These are phyloP conservation scores for Casuarina equisetifolia DNA, from an alignment of 306 rosid genomes.

Conservation along the genomic window DNA sequence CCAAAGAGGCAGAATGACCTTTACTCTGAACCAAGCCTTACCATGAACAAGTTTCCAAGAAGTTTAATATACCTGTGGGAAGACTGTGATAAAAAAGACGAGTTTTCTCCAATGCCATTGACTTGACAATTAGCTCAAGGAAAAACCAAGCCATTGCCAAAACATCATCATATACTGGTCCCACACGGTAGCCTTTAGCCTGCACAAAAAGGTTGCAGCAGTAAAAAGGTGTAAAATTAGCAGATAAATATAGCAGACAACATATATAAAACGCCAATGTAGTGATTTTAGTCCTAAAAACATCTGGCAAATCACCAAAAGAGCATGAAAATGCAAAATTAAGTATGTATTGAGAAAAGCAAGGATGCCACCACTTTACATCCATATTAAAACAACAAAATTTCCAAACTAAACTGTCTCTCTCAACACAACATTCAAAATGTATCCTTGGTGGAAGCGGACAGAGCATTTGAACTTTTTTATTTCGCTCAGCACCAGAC, in stretches of 20 bases:
- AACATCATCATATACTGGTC: constrained; percentile 98
- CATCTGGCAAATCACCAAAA: background rate
- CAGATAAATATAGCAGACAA: constrained; percentile 19
- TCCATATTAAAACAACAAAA: background rate
- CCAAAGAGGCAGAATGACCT: too few species aligned
- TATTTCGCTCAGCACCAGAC: background rate
- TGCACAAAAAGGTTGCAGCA: constrained; percentile 41
- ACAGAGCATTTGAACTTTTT: background rate
- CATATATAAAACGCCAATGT: constrained; percentile 19
- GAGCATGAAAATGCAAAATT: background rate
- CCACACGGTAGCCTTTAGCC: constrained; percentile 99
- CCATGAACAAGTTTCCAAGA: constrained; percentile 10
- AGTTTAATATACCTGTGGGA: constrained; percentile 66
- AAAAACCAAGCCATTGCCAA: constrained; percentile 99
- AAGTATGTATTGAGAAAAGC: background rate
- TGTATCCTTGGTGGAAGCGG: background rate
- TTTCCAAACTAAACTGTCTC: background rate
- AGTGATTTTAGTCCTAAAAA: background rate
- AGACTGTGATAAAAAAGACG: constrained; percentile 90
- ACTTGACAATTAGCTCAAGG: constrained; percentile 94
- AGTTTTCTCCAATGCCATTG: constrained; percentile 94
- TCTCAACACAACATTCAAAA: background rate
- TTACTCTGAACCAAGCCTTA: too few species aligned
- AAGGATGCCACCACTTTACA: background rate
- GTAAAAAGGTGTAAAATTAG: constrained; percentile 15